phyloP scores from a whole-genome alignment of 371 early-diverging fungal species.

The Mortierella sp. region DNA sequence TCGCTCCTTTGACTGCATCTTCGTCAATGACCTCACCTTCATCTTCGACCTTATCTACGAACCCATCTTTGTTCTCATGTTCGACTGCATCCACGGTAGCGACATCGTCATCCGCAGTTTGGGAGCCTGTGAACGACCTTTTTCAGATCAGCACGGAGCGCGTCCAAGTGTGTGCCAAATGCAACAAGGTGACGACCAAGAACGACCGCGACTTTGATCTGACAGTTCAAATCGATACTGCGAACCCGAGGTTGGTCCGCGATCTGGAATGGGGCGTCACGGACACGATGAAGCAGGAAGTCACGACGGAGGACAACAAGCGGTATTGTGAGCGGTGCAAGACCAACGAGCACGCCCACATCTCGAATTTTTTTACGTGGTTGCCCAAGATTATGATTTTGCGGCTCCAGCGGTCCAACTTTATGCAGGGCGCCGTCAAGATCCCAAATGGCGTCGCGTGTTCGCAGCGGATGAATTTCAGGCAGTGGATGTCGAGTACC shows the following conservation, averaged over 20 bases:
- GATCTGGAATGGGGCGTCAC: conserved; percentile 52
- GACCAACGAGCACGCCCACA: conserved; percentile 41
- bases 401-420: conserved; percentile 47
- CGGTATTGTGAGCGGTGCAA: conserved; percentile 48
- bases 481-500: conserved; percentile 40
- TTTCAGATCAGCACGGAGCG: conserved; percentile 42
- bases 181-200: conserved; percentile 20
- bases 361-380: conserved; percentile 38
- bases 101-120: background rate
- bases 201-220: conserved; percentile 37
- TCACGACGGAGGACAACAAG: conserved; percentile 48
- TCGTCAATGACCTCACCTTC: background rate
- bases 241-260: conserved; percentile 26
- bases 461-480: conserved; percentile 34
- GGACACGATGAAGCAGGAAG: conserved; percentile 50
- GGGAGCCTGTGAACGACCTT: conserved; percentile 44
- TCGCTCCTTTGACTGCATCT: background rate
- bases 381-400: conserved; percentile 50
- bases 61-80: background rate
- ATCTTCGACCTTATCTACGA: background rate
- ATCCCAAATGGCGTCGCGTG: conserved; percentile 47
- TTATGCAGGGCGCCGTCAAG: conserved; percentile 39
- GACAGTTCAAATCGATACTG: conserved; percentile 47
- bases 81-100: background rate
- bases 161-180: conserved; percentile 41